These are phyloP conservation scores for Carex arenaria DNA, from an alignment of 202 grass and related monocot species.

Conservation along the genomic window DNA sequence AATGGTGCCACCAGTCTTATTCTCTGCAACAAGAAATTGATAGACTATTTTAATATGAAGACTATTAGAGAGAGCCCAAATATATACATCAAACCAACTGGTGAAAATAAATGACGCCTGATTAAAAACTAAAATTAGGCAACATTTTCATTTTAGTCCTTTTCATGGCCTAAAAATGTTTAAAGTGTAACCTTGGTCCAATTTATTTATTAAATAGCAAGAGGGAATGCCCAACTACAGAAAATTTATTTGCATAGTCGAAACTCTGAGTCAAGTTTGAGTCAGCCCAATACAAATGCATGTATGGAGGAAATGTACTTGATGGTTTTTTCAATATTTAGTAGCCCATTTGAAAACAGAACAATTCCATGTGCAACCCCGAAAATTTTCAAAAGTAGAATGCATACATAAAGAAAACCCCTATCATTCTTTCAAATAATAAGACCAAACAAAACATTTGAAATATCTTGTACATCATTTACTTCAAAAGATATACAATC, in stretches of 20 bases:
- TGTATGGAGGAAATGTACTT: background rate
- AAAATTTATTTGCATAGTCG: background rate
- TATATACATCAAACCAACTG: background rate
- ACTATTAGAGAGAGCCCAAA: background rate
- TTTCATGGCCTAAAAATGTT: background rate
- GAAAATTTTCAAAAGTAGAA: background rate
- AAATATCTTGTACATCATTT: background rate
- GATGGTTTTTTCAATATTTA: background rate
- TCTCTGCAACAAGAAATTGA: conserved; percentile 15
- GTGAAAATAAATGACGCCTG: background rate
- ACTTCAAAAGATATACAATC: background rate
- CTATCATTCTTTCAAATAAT: background rate
- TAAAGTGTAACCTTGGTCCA: background rate
- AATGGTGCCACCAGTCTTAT: conserved; percentile 4
- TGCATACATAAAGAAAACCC: background rate
- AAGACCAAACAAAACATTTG: background rate
- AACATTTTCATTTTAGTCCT: background rate
- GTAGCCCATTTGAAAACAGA: background rate
- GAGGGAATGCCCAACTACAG: background rate
- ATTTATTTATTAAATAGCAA: background rate
- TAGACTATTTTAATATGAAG: background rate
- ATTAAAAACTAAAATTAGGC: background rate
- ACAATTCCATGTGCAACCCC: background rate
- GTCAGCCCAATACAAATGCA: background rate
- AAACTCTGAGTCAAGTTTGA: background rate